These are phyloP conservation scores for Parsonsia alboflavescens DNA, from an alignment of 257 asterid species.

Conservation along the genomic window DNA sequence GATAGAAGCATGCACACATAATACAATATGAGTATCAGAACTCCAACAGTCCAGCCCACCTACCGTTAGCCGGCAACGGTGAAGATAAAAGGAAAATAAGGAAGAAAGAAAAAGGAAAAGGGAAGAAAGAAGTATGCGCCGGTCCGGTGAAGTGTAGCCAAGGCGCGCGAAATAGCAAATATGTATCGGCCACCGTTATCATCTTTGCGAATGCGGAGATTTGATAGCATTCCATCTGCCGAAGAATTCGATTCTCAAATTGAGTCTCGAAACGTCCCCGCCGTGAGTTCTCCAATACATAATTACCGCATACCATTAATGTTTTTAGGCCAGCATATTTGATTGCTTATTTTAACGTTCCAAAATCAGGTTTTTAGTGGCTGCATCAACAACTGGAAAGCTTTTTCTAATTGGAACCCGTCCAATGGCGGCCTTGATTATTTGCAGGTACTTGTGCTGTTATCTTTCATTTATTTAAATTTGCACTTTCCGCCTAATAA, in stretches of 20 bases:
- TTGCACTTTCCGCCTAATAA: not conserved
- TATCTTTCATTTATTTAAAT: not conserved
- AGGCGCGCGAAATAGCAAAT: not conserved
- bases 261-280: conserved; percentile 64
- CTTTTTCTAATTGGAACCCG: conserved; percentile 72
- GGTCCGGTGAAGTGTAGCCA: too few relatives aligned
- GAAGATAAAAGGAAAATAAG: too few relatives aligned
- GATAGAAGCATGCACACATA: too few relatives aligned
- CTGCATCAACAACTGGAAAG: conserved; percentile 69
- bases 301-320: not conserved
- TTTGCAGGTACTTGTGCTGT: conserved; percentile 51
- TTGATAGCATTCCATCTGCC: conserved; percentile 51
- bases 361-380: conserved; percentile 56
- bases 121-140: too few relatives aligned
- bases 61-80: too few relatives aligned
- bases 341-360: not conserved
- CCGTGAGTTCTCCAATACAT: conserved; percentile 29
- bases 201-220: conserved; percentile 35
- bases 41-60: too few relatives aligned
- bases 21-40: too few relatives aligned
- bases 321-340: not conserved
- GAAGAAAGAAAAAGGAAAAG: too few relatives aligned
- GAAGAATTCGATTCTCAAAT: conserved; percentile 60
- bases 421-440: conserved; percentile 76
- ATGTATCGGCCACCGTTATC: not conserved